Conservation (phyloP, 2,329 filamentous ascomycete genomes). For the Ceratocystis albifundus region DNA sequence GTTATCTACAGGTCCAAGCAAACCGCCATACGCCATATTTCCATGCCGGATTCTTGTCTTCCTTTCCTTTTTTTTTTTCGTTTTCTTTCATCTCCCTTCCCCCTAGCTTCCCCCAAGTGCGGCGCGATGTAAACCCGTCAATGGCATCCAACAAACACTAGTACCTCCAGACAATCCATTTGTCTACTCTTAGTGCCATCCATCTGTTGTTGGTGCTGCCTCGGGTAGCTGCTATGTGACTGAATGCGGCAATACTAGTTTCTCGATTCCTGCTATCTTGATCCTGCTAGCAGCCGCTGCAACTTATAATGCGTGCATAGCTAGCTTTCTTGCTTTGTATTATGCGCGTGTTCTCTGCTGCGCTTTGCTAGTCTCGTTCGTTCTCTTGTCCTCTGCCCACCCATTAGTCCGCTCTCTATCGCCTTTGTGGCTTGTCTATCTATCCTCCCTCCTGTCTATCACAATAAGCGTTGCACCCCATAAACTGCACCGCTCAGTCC, state of each 20-base stretch:
- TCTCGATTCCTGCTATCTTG: not conserved
- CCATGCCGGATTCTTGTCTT: not conserved
- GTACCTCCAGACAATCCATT: not conserved
- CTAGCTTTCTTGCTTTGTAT: not conserved
- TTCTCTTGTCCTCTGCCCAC: not conserved
- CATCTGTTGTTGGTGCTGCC: not conserved
- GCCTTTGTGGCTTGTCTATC: not conserved
- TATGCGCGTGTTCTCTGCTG: not conserved
- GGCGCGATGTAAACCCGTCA: not conserved
- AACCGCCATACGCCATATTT: not conserved
- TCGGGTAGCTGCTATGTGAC: not conserved
- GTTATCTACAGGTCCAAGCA: not conserved
- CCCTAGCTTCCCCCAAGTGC: not conserved
- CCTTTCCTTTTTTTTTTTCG: not conserved
- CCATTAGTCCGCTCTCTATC: not conserved
- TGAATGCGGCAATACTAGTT: not conserved
- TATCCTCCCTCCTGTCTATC: not conserved
- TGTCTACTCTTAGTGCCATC: not conserved
- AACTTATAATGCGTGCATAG: not conserved
- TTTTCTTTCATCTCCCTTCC: not conserved
- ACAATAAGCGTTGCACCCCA: not conserved
- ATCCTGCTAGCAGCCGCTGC: not conserved
- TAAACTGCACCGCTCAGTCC: not conserved
- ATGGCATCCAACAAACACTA: not conserved
- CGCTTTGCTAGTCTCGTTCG: not conserved